phyloP scores from a whole-genome alignment of 164 flowering plant species.

The Buxus sempervirens region DNA sequence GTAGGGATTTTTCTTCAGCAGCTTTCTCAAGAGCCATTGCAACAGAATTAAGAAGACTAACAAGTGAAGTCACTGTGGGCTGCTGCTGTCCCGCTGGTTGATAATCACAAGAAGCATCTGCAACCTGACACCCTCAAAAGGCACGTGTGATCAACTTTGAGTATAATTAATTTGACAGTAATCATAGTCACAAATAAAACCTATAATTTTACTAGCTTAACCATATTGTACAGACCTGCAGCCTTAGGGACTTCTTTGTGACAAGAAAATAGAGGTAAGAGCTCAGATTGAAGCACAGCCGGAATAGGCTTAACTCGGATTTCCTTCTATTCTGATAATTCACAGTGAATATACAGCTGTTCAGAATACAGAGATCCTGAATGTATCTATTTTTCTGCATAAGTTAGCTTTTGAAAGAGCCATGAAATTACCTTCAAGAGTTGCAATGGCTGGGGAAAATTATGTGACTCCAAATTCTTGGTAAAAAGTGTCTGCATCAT shows the following conservation, averaged over 20 bases:
- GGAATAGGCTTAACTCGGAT: conserved; percentile 45
- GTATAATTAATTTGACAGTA: neutral
- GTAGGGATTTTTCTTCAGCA: conserved; percentile 69
- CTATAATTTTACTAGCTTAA: neutral
- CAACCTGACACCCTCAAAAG: conserved; percentile 40
- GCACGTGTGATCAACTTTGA: neutral
- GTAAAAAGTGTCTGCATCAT: conserved; percentile 70
- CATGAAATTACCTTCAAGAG: conserved; percentile 35
- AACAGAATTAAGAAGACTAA: conserved; percentile 47
- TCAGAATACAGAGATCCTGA: neutral
- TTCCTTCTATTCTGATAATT: conserved; percentile 44
- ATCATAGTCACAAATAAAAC: neutral
- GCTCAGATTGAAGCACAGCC: conserved; percentile 70
- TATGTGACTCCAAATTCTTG: conserved; percentile 32
- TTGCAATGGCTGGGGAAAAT: conserved; percentile 25
- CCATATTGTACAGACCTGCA: conserved; percentile 50
- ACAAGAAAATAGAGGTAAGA: conserved; percentile 85
- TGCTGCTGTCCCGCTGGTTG: conserved; percentile 38
- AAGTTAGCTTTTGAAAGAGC: neutral
- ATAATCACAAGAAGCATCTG: conserved; percentile 39
- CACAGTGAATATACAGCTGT: neutral
- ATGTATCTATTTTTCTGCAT: neutral
- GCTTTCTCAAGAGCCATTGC: conserved; percentile 75
- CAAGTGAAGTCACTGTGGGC: conserved; percentile 60
- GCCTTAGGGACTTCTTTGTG: conserved; percentile 61